Evolutionary conservation across 2,329 filamentous ascomycete genomes (phyloP), one percentile per base, ranked within the genome.

Genomic region (Apiospora koreana): DNA sequence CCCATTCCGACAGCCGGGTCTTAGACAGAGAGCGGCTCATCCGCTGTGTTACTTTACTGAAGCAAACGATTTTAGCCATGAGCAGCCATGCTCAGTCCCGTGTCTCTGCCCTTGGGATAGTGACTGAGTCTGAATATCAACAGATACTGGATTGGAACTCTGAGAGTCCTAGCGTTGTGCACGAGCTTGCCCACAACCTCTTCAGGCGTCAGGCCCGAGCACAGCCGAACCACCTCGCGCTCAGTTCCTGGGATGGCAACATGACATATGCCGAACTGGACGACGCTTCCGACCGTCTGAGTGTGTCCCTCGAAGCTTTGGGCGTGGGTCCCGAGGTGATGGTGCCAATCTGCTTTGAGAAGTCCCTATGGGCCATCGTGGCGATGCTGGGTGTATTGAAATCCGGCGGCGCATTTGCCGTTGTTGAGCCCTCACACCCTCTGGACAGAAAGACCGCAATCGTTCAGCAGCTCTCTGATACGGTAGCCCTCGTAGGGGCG

Each of bases 371-470:
- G 65, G 43, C 43, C 21, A 66, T 68, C 25, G 66, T 70, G 1
- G 38, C 69, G 4, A 68, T 70, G 66, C 67, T 70, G 21, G 69
- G 42, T 10, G 58, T 70, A 25, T 58, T 38, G 35, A 70, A 70
- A 45, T 54, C 69, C 2, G 69, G 69, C 23, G 67, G 67, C 10
- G 54, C 45, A 25, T 48, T 68, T 12, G 67, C 68, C 23, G 28
- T 45, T 7, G n/a, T 69, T 14, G 67, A 70, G 23, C 69, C 69
- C 8, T 42, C 66, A 2, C 69, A 70, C 14, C 66, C 69, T 0
- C 43, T 16, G 10, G 18, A 28, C 23, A 12, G 48, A 10, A n/a
- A 23, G 23, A 23, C 23, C 48, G 12, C 25, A 10, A 25, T 50
- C 6, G n/a, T n/a, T 35, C 35, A 35, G 2, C 21, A 23, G 45